phyloP scores from a whole-genome alignment of 306 rosid genomes.

The Sesbania bispinosa region DNA sequence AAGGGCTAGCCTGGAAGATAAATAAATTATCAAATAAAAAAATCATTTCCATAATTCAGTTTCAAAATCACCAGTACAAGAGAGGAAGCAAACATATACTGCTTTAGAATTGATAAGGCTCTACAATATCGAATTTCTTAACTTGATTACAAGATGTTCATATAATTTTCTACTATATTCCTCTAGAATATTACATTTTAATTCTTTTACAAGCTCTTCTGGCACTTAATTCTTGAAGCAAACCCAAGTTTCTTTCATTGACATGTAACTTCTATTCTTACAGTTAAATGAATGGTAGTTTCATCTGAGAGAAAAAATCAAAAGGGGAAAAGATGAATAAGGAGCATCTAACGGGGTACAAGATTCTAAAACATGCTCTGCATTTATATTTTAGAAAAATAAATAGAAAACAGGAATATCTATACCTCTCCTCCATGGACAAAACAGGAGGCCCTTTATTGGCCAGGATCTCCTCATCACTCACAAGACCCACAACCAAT shows the following conservation, averaged over 20 bases:
- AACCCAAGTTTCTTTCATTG: background rate
- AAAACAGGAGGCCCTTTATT: slow-evolving; percentile 97
- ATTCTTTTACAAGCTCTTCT: background rate
- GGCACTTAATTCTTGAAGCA: background rate
- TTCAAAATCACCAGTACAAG: background rate
- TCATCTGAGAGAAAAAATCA: background rate
- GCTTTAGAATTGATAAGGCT: background rate
- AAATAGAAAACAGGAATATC: background rate
- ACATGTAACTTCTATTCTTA: background rate
- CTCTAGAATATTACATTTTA: background rate
- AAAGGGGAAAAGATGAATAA: background rate
- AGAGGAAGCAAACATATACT: background rate
- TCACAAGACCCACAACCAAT: slow-evolving; percentile 85
- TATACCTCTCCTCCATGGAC: slow-evolving; percentile 87
- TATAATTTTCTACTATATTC: background rate
- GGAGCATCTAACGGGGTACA: background rate
- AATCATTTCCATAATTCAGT: background rate
- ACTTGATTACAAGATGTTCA: background rate
- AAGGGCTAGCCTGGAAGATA: slow-evolving; percentile 67
- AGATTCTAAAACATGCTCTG: background rate
- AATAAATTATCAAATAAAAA: slow-evolving; percentile 1
- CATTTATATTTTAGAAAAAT: background rate
- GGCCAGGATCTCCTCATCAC: slow-evolving; percentile 87
- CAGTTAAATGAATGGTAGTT: background rate
- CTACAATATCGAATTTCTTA: background rate